phyloP scores from a whole-genome alignment of 495 filamentous ascomycete genomes.

The Penicillium desertorum region DNA sequence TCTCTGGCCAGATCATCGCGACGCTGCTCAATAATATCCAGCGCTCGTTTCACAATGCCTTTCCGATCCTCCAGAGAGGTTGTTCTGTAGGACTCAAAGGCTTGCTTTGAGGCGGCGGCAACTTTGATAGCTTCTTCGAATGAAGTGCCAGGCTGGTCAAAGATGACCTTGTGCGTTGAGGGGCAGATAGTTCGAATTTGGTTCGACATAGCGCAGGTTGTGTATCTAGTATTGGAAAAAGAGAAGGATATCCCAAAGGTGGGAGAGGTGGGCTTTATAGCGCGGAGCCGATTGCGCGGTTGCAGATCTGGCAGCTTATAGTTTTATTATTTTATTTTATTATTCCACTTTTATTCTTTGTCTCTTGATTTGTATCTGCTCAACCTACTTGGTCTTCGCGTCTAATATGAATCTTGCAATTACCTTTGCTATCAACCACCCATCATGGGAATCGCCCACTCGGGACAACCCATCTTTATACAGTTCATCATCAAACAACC shows the following conservation, averaged over 20 bases:
- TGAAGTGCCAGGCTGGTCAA: constrained; percentile 74
- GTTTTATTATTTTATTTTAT: neutral
- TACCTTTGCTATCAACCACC: constrained; percentile 58
- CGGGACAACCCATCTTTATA: constrained; percentile 61
- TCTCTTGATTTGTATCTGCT: neutral
- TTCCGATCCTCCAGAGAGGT: constrained; percentile 68
- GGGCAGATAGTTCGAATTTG: constrained; percentile 92
- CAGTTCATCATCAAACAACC: constrained; percentile 63
- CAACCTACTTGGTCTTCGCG: neutral
- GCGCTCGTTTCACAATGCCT: constrained; percentile 72
- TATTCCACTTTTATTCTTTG: neutral
- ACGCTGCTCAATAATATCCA: constrained; percentile 63
- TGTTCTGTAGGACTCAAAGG: constrained; percentile 68
- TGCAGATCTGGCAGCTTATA: constrained; percentile 1
- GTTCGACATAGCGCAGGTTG: constrained; percentile 59
- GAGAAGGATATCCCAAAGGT: neutral
- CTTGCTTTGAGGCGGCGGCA: constrained; percentile 62
- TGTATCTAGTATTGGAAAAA: neutral
- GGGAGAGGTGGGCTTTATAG: constrained; percentile 20
- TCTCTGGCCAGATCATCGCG: constrained; percentile 79
- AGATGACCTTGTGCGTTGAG: constrained; percentile 74
- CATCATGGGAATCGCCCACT: constrained; percentile 67
- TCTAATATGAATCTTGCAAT: constrained; percentile 71
- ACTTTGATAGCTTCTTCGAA: constrained; percentile 65
- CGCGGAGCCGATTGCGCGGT: constrained; percentile 4